Evolutionary conservation across 179 eudicot genomes (phyloP).

Genomic region (Beta macrorhiza): DNA sequence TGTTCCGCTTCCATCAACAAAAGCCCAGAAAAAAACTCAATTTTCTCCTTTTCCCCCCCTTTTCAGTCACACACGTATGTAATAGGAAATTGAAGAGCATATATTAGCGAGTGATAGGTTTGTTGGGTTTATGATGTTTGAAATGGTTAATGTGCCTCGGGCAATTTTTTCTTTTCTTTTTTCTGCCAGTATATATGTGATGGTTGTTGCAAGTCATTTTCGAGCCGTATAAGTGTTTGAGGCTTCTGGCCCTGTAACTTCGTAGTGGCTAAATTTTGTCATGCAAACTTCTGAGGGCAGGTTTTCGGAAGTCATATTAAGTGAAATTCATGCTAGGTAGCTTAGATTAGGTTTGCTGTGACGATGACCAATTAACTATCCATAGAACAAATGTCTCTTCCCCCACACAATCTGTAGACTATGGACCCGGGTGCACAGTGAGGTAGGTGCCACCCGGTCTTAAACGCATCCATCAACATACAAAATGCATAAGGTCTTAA

Average conservation of each 20-base stretch:
- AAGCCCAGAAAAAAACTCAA: not conserved
- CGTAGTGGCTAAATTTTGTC: not conserved
- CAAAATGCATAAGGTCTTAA: too few species aligned
- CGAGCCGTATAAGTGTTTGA: not conserved
- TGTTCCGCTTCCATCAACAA: not conserved
- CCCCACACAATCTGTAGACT: too few species aligned
- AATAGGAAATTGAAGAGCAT: conserved; percentile 23
- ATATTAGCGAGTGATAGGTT: conserved; percentile 23
- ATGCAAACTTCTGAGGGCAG: too few species aligned
- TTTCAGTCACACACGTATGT: conserved; percentile 26
- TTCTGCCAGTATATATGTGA: not conserved
- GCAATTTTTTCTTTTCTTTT: not conserved
- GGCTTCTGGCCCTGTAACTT: conserved; percentile 10
- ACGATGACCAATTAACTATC: too few species aligned
- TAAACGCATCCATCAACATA: too few species aligned
- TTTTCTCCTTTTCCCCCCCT: not conserved
- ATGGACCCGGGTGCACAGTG: too few species aligned
- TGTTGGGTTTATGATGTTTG: conserved; percentile 15
- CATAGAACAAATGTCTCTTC: too few species aligned
- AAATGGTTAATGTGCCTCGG: conserved; percentile 18
- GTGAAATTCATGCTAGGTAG: too few species aligned
- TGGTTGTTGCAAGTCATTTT: conserved; percentile 2
- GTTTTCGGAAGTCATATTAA: too few species aligned
- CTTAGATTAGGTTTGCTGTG: too few species aligned
- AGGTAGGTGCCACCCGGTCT: too few species aligned